Base-by-base conservation (phyloP, 2,329 filamentous ascomycete species). In the Nothophoma quercina region DNA sequence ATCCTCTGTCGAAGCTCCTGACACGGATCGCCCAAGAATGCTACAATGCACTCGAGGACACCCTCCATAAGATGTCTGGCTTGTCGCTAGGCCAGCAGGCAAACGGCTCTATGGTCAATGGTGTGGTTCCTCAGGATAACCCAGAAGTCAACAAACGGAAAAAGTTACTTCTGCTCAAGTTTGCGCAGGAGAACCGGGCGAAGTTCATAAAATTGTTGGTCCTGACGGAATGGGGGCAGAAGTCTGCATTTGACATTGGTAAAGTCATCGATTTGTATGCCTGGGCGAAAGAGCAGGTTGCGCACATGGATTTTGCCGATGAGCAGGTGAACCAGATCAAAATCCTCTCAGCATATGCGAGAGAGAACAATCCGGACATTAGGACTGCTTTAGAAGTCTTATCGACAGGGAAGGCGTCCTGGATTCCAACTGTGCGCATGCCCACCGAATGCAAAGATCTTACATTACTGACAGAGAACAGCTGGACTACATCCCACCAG, bases 201-300 rank as follows among this genome's bases (percentile, higher is more conserved):
- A 91, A 91, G 77, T 98, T 96, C 81, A 91, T 96, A 72, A 98
- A 99, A 77, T 85, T 93, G 7, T 81, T 97, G 16, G 91, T 99
- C 18, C 87, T 99, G 38, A 87, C 89, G 1, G 89, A 95, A 75
- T 99, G 95, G 95, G 89, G 67, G 88, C 90, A 71, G 86, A 72
- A 69, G 40, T 64, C 67, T 15, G 58, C 88, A 26, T 82, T 86
- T 30, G 86, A 89, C 63, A 90, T 98, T 63, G 89, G 88, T 77
- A 91, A 89, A 73, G 82, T 98, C 55, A 96, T 98, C 60, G 93
- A 98, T 68, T 78, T 99, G 59, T 90, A 89, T 69, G 81, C 83
- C 21, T 91, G 93, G 79, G 81, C 96, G 56, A 67, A 65, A 19
- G 69, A 72, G 19, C 73, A 78, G 52, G 59, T 42, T 9, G 29